A percentile compares a stretch with the other conserved stretches of the same genome.
These are phyloP conservation scores for Cichorium intybus DNA, from an alignment of 140 eudicot species.

Conservation along the genomic window DNA sequence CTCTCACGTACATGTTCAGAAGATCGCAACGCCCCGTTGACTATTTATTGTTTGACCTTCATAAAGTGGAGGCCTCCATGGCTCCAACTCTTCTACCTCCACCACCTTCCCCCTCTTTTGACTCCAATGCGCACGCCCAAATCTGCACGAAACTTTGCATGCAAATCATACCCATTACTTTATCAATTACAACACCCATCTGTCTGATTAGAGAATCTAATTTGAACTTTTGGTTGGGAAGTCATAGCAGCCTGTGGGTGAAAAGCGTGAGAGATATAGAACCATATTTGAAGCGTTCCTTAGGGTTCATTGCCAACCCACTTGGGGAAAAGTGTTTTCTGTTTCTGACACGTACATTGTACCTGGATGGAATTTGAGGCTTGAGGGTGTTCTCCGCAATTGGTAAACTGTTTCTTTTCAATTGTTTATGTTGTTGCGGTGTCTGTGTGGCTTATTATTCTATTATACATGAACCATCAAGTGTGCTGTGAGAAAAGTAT, in stretches of 20 bases:
- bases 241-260: constrained; percentile 14
- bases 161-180: constrained; percentile 14
- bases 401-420: constrained; percentile 8
- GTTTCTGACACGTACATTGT: constrained; percentile 26
- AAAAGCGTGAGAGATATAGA: constrained; percentile 9
- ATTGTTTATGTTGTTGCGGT: constrained; percentile 15
- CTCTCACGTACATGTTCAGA: too few species aligned
- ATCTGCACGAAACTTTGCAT: constrained; percentile 3
- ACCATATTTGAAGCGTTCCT: constrained; percentile 8
- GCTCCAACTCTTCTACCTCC: neutral
- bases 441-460: constrained; percentile 3
- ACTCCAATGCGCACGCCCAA: neutral
- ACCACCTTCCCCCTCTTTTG: constrained; percentile 7
- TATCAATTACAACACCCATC: constrained; percentile 10
- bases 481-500: constrained; percentile 27
- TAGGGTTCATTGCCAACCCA: constrained; percentile 18
- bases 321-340: neutral
- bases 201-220: neutral
- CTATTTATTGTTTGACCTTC: constrained; percentile 10
- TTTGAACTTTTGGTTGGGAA: neutral
- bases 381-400: constrained; percentile 10
- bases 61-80: constrained; percentile 13
- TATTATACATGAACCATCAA: constrained; percentile 29
- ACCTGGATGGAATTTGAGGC: constrained; percentile 35
- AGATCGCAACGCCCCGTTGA: too few species aligned